Conservation (phyloP, 768 basidiomycete genomes). For the Lactifluus rugatus region DNA sequence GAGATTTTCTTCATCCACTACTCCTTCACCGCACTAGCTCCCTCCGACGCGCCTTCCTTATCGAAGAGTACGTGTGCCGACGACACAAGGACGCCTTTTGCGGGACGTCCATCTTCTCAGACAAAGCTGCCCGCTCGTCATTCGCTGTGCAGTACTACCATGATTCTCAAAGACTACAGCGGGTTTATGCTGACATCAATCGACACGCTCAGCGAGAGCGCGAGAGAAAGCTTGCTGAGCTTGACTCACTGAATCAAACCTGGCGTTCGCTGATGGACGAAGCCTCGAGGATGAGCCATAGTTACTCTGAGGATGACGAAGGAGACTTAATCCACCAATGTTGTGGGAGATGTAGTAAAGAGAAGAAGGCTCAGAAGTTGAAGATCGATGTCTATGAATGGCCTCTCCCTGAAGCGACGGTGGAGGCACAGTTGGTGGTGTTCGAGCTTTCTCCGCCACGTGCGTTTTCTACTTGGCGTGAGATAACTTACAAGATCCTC, state of each 20-base stretch:
- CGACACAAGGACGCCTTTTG: neutral
- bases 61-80: neutral
- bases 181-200: neutral
- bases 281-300: neutral
- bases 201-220: neutral
- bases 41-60: neutral
- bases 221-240: neutral
- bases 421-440: neutral
- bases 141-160: conserved; percentile 3
- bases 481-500: conserved; percentile 2
- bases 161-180: neutral
- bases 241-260: neutral
- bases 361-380: neutral
- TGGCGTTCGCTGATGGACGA: neutral
- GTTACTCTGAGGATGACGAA: neutral
- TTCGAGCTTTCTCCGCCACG: conserved; percentile 2
- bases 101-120: neutral
- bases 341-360: neutral
- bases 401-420: neutral
- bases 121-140: neutral
- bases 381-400: neutral
- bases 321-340: neutral
- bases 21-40: conserved; percentile 27
- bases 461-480: conserved; percentile 4
- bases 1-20: conserved; percentile 30